Base-by-base conservation (phyloP, 2,329 filamentous ascomycete species). In the Ophiostoma piceae region DNA sequence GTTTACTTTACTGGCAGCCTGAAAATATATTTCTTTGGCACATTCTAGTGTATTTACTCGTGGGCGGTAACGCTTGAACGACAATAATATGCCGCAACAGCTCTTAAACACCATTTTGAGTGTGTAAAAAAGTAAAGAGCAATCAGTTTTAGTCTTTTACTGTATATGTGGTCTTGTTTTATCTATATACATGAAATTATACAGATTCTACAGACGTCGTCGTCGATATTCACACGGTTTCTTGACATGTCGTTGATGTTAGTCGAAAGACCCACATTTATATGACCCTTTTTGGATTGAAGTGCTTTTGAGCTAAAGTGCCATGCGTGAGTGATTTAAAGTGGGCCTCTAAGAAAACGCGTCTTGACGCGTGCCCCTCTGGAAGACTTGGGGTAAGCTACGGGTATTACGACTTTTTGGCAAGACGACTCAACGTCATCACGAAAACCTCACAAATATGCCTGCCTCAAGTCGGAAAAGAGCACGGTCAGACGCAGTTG, bases 391-490 rank as follows among this genome's bases (percentile, higher is more conserved):
- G 4, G n/a, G 22, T 57, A 7, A 54, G 51, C n/a, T 57, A 8
- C n/a, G 51, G 9, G 0, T 57, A 57, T 26, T 8, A 57, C 51
- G 43, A 19, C 16, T 47, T 19, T 35, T 62, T 62, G 29, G 2
- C 16, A 37, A 16, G 8, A 37, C 14, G 29, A 64, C 60, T 16
- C 16, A 3, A 60, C 39, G 12, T 3, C 12, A 64, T 29, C 4
- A 22, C 32, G 32, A 64, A 3, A 64, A 9, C 5, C 1, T 11
- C 19, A n/a, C 9, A 32, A 22, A 19, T 47, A 68, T 71, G 71
- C 51, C 69, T n/a, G 39, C 60, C 19, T 54, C 67, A 29, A 65
- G 66, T n/a, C 54, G 69, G 26, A 72, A 72, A 65, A 69, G 71
- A 16, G 62, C 71, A 32, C 41, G 69, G 11, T 32, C 39, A 5